Conservation (phyloP, 2,329 filamentous ascomycete genomes). For the Sporothrix mexicana region DNA sequence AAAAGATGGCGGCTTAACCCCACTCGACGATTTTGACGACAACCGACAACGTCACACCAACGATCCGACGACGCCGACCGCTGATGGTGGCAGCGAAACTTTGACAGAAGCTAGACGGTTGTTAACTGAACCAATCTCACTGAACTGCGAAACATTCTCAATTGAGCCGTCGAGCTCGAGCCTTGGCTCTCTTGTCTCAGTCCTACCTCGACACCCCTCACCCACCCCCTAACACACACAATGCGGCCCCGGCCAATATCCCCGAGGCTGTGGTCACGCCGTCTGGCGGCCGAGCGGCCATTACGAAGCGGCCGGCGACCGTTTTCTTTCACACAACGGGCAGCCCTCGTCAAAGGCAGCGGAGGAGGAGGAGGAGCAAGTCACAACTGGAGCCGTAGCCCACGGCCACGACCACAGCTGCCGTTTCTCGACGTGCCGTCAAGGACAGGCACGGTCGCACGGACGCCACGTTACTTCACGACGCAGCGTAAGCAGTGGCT, state of each 20-base stretch:
- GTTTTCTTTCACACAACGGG: constrained; percentile 29
- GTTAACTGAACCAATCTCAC: neutral
- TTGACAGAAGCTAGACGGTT: neutral
- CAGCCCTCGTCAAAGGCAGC: neutral
- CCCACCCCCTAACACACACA: neutral
- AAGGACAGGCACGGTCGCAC: constrained; percentile 29
- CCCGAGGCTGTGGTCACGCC: constrained; percentile 27
- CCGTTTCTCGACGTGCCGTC: constrained; percentile 57
- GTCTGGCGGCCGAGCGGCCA: neutral
- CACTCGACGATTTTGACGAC: constrained; percentile 19
- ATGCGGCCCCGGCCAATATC: constrained; percentile 29
- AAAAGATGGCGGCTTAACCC: constrained; percentile 4
- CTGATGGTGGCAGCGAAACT: neutral
- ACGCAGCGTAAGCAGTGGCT: constrained; percentile 76
- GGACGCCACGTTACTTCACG: constrained; percentile 71
- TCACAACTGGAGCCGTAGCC: constrained; percentile 26
- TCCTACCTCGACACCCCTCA: neutral
- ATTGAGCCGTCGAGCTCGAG: neutral
- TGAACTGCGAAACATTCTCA: neutral
- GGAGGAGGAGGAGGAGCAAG: neutral
- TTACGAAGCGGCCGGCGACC: constrained; percentile 18
- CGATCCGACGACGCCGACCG: neutral
- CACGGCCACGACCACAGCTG: constrained; percentile 50
- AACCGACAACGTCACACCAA: neutral
- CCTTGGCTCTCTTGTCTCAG: neutral